A percentile compares a stretch with the other conserved stretches of the same genome.
Conservation (phyloP, 208 protist species). For the Leptomonas seymouri region DNA sequence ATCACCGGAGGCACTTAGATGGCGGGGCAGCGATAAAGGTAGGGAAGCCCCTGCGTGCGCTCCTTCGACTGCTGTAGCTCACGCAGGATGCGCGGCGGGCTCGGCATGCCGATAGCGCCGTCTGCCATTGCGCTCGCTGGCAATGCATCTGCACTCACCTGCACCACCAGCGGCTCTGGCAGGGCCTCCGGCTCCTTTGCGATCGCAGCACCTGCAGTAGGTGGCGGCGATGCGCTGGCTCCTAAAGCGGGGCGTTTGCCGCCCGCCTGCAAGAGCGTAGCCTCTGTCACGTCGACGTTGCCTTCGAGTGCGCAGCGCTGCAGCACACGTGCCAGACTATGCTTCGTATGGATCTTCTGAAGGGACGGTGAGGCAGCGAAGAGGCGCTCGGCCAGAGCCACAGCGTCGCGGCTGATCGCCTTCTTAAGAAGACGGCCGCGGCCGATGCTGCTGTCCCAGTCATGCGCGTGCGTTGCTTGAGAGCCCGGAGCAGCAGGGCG, state of each 20-base stretch:
- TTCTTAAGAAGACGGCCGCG: slow-evolving; percentile 60
- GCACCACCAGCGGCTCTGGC: slow-evolving; percentile 50
- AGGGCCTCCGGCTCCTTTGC: slow-evolving; percentile 26
- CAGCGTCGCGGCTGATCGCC: slow-evolving; percentile 78
- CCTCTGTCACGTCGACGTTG: slow-evolving; percentile 45
- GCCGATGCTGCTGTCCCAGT: slow-evolving; percentile 55
- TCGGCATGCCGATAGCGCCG: not conserved
- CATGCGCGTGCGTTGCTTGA: slow-evolving; percentile 50
- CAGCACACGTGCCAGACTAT: slow-evolving; percentile 81
- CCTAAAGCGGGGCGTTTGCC: not conserved
- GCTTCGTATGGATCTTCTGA: slow-evolving; percentile 88
- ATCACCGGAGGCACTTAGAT: slow-evolving; percentile 42
- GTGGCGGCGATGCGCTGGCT: not conserved
- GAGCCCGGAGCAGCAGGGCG: slow-evolving; percentile 35
- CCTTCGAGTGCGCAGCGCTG: slow-evolving; percentile 75
- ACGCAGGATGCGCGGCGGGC: slow-evolving; percentile 44
- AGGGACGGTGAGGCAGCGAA: slow-evolving; percentile 78
- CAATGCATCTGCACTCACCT: slow-evolving; percentile 51
- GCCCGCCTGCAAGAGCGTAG: slow-evolving; percentile 23
- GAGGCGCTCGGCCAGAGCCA: slow-evolving; percentile 85
- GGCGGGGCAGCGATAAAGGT: slow-evolving; percentile 92
- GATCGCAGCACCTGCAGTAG: not conserved
- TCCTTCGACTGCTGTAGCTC: slow-evolving; percentile 88
- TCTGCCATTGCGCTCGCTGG: slow-evolving; percentile 14
- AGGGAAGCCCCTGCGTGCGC: slow-evolving; percentile 86